Conservation (phyloP, 2,329 filamentous ascomycete species). For the Harringtonia lauricola region DNA sequence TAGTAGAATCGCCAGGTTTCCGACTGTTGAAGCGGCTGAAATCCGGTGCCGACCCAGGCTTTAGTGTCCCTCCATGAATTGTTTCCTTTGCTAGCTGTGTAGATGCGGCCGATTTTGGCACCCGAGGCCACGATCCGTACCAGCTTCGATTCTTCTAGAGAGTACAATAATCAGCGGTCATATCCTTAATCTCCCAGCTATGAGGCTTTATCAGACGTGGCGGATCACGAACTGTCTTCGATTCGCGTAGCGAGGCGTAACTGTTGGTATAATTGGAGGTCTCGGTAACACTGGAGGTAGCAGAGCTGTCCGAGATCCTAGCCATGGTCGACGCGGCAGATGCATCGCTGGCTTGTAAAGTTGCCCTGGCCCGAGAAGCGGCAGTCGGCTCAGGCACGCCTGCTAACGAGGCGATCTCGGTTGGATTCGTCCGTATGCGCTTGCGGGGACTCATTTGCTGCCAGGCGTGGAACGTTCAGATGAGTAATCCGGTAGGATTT, state of each 20-base stretch:
- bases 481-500: not conserved
- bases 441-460: constrained; percentile 29
- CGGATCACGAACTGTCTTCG: constrained; percentile 4
- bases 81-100: constrained; percentile 50
- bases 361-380: not conserved
- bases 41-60: constrained; percentile 33
- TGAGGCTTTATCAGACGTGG: too few relatives aligned
- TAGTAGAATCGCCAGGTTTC: constrained; percentile 19
- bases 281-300: constrained; percentile 5
- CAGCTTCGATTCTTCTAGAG: constrained; percentile 32
- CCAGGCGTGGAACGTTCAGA: not conserved
- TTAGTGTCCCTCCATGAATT: constrained; percentile 45
- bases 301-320: constrained; percentile 4
- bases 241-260: constrained; percentile 4
- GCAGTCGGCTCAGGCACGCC: not conserved
- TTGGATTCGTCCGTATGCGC: constrained; percentile 25
- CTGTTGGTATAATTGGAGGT: constrained; percentile 4
- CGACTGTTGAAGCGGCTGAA: constrained; percentile 39
- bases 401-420: constrained; percentile 2
- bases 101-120: constrained; percentile 45
- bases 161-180: not conserved
- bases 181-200: too few relatives aligned
- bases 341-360: constrained; percentile 1
- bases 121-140: constrained; percentile 51
- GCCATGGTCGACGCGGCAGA: not conserved